Percentiles rank a stretch among this genome's conserved stretches.
These are phyloP conservation scores for Lentinula detonsa DNA, from an alignment of 768 basidiomycete genomes.

Conservation along the genomic window DNA sequence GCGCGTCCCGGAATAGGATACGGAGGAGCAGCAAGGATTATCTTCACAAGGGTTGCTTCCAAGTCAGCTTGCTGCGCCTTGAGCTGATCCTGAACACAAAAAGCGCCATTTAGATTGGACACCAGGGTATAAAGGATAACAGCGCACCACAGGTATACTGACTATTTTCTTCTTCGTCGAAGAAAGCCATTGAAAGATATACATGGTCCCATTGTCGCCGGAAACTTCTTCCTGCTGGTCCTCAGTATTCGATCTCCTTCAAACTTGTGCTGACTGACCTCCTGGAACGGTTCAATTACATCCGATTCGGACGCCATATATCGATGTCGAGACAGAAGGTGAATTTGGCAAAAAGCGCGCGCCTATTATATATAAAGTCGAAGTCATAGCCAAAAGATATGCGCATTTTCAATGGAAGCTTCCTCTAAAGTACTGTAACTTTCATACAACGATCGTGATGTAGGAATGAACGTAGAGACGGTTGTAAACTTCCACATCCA, in stretches of 20 bases:
- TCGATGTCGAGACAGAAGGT: not conserved
- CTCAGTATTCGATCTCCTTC: constrained; percentile 4
- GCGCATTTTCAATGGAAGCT: not conserved
- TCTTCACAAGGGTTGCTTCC: constrained; percentile 59
- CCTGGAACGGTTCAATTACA: constrained; percentile 16
- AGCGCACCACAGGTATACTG: constrained; percentile 46
- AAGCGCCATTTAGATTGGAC: constrained; percentile 4
- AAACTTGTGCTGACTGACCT: constrained; percentile 8
- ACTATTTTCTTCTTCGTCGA: constrained; percentile 54
- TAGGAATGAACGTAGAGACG: not conserved
- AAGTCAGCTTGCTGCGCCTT: constrained; percentile 58
- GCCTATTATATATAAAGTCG: too few species aligned
- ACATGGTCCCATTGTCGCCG: constrained; percentile 75
- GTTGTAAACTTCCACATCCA: not conserved
- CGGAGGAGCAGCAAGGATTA: constrained; percentile 55
- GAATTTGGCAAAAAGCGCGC: not conserved
- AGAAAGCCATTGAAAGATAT: constrained; percentile 81
- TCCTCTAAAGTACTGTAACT: not conserved
- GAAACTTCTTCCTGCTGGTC: constrained; percentile 52
- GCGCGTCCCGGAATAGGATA: constrained; percentile 88
- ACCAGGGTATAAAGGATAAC: not conserved
- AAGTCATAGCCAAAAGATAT: too few species aligned
- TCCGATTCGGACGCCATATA: constrained; percentile 13
- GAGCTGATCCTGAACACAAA: constrained; percentile 47
- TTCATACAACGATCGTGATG: not conserved